These are phyloP conservation scores for Cordyceps javanica DNA, from an alignment of 2,329 filamentous ascomycete genomes.

Conservation along the genomic window DNA sequence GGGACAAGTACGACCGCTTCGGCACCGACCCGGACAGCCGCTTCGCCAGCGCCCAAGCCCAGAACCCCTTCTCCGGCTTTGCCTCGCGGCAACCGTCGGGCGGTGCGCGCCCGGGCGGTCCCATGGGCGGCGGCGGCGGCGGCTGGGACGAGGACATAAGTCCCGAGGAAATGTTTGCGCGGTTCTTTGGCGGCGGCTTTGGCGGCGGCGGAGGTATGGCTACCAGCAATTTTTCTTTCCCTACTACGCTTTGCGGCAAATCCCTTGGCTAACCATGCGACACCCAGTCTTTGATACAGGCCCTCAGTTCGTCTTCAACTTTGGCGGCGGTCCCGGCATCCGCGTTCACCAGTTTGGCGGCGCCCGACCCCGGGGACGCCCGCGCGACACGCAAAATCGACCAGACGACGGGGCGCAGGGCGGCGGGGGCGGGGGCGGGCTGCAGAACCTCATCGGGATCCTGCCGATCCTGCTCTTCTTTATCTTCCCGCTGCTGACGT, in stretches of 20 bases:
- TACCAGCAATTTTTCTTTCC: too few relatives aligned
- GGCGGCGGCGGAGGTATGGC: constrained; percentile 32
- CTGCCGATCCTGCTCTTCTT: constrained; percentile 88
- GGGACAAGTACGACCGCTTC: constrained; percentile 78
- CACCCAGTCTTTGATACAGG: constrained; percentile 61
- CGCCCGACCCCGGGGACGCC: constrained; percentile 66
- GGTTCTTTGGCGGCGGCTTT: constrained; percentile 82
- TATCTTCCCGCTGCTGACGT: constrained; percentile 75
- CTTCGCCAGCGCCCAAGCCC: constrained; percentile 59
- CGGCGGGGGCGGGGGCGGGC: too few relatives aligned
- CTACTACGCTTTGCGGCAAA: too few relatives aligned
- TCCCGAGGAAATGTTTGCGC: constrained; percentile 92
- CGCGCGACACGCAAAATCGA: constrained; percentile 54
- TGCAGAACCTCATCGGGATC: constrained; percentile 63
- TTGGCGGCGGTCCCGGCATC: constrained; percentile 84
- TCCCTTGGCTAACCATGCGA: not conserved
- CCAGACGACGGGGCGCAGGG: constrained; percentile 33
- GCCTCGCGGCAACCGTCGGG: constrained; percentile 32
- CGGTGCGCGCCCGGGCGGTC: constrained; percentile 23
- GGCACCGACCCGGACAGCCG: constrained; percentile 89
- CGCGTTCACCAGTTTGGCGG: constrained; percentile 95
- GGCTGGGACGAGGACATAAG: constrained; percentile 90
- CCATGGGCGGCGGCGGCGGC: constrained; percentile 39
- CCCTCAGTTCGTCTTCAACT: constrained; percentile 90
- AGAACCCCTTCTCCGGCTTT: constrained; percentile 14